Conservation (phyloP, 345 rosid species). For the Melaleuca quinquenervia region DNA sequence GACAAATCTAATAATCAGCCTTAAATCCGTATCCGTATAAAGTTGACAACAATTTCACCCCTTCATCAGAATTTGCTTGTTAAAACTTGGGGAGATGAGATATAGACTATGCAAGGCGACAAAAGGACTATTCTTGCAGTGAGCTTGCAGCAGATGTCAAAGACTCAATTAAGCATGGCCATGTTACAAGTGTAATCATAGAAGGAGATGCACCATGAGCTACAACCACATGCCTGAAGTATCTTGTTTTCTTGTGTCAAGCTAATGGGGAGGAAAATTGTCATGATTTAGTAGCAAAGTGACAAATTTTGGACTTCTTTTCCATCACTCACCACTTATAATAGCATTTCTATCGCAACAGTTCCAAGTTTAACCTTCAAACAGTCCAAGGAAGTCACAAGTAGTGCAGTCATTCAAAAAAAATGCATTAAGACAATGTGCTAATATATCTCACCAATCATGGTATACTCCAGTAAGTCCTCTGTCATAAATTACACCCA, state of each 20-base stretch:
- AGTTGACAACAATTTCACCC: not conserved
- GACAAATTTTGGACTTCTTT: not conserved
- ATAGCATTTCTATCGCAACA: not conserved
- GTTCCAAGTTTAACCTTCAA: not conserved
- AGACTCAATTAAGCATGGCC: not conserved
- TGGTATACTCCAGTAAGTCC: constrained; percentile 80
- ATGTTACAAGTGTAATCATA: not conserved
- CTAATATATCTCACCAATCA: constrained; percentile 8
- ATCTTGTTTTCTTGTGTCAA: not conserved
- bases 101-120: not conserved
- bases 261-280: not conserved
- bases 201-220: not conserved
- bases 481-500: constrained; percentile 69
- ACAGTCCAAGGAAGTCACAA: not conserved
- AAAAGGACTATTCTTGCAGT: not conserved
- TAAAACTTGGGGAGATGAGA: not conserved
- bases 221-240: not conserved
- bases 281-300: not conserved
- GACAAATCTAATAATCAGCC: not conserved
- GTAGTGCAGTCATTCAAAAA: not conserved
- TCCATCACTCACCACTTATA: not conserved
- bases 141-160: not conserved
- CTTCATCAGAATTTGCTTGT: not conserved
- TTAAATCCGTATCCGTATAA: not conserved
- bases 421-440: not conserved